Evolutionary conservation across 345 rosid species (phyloP), one percentile per base, ranked within the genome.

Genomic region (Acer campestre): DNA sequence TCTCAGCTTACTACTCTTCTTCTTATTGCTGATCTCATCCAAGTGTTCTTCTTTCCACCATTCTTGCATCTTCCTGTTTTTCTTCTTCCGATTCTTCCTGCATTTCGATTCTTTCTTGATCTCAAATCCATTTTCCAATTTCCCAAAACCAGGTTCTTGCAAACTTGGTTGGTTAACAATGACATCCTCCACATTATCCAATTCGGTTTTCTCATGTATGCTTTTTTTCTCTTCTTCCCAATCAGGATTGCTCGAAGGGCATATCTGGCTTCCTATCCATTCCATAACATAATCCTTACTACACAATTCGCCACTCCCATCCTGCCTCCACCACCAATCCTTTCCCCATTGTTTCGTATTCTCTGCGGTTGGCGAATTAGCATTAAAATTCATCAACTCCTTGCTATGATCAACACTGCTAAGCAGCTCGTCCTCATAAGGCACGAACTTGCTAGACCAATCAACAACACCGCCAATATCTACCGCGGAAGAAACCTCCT

Each of bases 261-360:
- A 88, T 70, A 94, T 94, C 70, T 96, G 99, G 83, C 98, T 94
- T 44, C 98, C 99, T 58, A 96, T 94, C 99, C 99, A 96, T 83
- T 96, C 99, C 90, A 81, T 90, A 13, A 96, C 97, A 67, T 96
- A 94, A 85, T 96, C 99, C 75, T 94, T 96, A 68, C 98, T 92
- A 73, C 95, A 92, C 77, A 94, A 76, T 76, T 96, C 99, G 61
- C 93, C 97, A 82, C 94, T 94, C 38, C 95, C 97, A 61, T 92
- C 98, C 80, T 94, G 98, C 81, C 91, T 94, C 98, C 98, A 94
- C 99, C 99, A 96, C 99, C 99, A 96, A 80, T 96, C 99, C 79
- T 94, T 92, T 5, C 99, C 98, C 99, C 99, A 94, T 74, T 94
- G 97, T 66, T 92, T 92, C 0, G 84, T 69, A 20, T 84, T 82